Evolutionary conservation across 345 rosid genomes (phyloP).

Genomic region (Microthlaspi erraticum): DNA sequence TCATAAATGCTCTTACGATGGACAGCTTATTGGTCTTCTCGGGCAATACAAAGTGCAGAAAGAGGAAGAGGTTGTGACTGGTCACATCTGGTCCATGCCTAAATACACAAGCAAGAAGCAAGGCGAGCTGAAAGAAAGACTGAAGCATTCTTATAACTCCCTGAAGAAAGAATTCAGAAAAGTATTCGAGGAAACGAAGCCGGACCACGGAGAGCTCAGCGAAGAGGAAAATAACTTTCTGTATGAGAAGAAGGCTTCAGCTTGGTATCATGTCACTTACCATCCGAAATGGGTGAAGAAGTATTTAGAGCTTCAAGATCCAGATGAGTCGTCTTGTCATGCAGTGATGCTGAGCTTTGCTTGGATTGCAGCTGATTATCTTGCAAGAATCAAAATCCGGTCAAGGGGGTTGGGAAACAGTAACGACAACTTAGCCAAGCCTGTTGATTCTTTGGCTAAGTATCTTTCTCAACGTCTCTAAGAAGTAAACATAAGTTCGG

Average conservation of each 20-base stretch:
- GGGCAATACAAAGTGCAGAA: constrained; percentile 76
- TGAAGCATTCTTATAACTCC: constrained; percentile 70
- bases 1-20: constrained; percentile 72
- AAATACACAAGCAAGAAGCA: constrained; percentile 67
- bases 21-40: constrained; percentile 77
- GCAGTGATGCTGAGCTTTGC: constrained; percentile 73
- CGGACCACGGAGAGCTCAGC: constrained; percentile 51
- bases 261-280: constrained; percentile 92
- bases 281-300: constrained; percentile 72
- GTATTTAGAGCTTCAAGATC: constrained; percentile 55
- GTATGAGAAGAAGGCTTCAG: constrained; percentile 86
- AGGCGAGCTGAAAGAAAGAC: constrained; percentile 77
- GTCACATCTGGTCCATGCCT: constrained; percentile 96
- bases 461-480: constrained; percentile 70
- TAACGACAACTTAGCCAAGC: constrained; percentile 54
- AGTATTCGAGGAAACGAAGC: constrained; percentile 57
- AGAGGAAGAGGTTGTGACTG: constrained; percentile 94
- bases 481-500: constrained; percentile 20
- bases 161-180: constrained; percentile 78
- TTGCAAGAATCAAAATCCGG: constrained; percentile 76
- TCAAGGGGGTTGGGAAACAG: constrained; percentile 34
- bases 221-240: constrained; percentile 63
- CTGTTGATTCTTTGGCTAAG: constrained; percentile 63
- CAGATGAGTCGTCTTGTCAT: constrained; percentile 43
- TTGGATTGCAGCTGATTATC: constrained; percentile 92